Conservation (phyloP, 1,284 basidiomycete genomes). For the Trichosporon faecale region DNA sequence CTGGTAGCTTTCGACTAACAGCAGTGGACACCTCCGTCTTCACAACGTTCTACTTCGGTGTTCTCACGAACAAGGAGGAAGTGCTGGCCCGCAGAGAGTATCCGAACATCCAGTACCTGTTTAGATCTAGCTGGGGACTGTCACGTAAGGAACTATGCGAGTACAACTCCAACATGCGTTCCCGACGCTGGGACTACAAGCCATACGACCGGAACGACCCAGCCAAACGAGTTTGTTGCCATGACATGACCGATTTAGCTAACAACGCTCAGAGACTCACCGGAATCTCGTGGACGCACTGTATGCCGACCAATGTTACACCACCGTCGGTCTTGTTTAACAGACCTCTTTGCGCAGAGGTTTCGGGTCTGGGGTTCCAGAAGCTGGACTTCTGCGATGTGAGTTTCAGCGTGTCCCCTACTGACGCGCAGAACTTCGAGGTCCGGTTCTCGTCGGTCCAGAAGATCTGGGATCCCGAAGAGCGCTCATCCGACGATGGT, state of each 20-base stretch:
- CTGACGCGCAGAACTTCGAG: constrained; percentile 63
- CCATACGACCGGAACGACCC: constrained; percentile 39
- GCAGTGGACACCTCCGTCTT: constrained; percentile 67
- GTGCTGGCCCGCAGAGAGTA: constrained; percentile 29
- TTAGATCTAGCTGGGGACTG: constrained; percentile 70
- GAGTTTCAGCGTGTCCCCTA: constrained; percentile 25
- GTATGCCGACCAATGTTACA: constrained; percentile 55
- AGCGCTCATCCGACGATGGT: constrained; percentile 64
- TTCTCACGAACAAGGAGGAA: constrained; percentile 38
- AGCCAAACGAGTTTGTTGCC: constrained; percentile 39
- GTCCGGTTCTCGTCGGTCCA: constrained; percentile 73
- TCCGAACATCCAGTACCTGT: constrained; percentile 68
- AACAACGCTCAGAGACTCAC: constrained; percentile 28
- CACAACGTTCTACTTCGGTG: constrained; percentile 74
- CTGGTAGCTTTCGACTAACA: not conserved
- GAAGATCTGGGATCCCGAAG: constrained; percentile 62
- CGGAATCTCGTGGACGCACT: constrained; percentile 59
- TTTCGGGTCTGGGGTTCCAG: constrained; percentile 77
- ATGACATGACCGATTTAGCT: not conserved
- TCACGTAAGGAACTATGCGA: constrained; percentile 64
- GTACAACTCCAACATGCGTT: constrained; percentile 64
- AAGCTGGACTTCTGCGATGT: constrained; percentile 62
- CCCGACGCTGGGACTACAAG: constrained; percentile 46
- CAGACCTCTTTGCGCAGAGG: constrained; percentile 65
- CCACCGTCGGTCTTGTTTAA: constrained; percentile 62